A percentile compares a stretch with the other conserved stretches of the same genome.
These are phyloP conservation scores for Batrachochytrium dendrobatidis DNA, from an alignment of 371 early-diverging fungal genomes.

Conservation along the genomic window DNA sequence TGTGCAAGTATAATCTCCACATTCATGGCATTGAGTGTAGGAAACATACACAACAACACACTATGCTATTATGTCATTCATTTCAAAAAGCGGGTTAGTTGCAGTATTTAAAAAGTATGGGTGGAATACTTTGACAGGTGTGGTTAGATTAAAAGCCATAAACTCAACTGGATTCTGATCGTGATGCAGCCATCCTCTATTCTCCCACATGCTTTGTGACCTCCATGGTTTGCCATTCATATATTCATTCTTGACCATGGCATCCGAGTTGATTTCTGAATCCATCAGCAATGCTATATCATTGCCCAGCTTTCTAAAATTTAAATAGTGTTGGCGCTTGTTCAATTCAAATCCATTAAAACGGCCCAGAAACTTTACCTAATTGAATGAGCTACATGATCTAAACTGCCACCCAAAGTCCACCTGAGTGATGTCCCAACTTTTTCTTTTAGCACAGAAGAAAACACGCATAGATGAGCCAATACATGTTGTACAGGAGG, in stretches of 20 bases:
- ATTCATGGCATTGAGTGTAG: neutral
- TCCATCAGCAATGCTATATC: too few species aligned
- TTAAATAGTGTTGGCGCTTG: conserved; percentile 1
- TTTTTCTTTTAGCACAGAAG: neutral
- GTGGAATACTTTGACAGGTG: neutral
- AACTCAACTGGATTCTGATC: neutral
- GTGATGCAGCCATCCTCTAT: neutral
- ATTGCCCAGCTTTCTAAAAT: too few species aligned
- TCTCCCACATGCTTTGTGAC: neutral
- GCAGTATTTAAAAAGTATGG: neutral
- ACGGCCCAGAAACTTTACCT: neutral
- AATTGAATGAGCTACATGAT: neutral
- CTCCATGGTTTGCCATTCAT: neutral
- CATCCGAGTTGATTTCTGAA: neutral
- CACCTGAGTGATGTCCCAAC: neutral
- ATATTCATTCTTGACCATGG: neutral
- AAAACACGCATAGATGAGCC: neutral
- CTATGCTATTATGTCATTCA: neutral
- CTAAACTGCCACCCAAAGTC: neutral
- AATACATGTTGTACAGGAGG: neutral
- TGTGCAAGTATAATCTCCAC: neutral
- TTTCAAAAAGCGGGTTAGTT: neutral
- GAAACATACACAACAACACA: neutral
- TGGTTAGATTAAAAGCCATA: neutral
- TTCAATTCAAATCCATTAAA: neutral